Percentiles rank a stretch among this genome's conserved stretches.
phyloP scores from a whole-genome alignment of 371 early-diverging fungal genomes.

The Mortierella sp. region DNA sequence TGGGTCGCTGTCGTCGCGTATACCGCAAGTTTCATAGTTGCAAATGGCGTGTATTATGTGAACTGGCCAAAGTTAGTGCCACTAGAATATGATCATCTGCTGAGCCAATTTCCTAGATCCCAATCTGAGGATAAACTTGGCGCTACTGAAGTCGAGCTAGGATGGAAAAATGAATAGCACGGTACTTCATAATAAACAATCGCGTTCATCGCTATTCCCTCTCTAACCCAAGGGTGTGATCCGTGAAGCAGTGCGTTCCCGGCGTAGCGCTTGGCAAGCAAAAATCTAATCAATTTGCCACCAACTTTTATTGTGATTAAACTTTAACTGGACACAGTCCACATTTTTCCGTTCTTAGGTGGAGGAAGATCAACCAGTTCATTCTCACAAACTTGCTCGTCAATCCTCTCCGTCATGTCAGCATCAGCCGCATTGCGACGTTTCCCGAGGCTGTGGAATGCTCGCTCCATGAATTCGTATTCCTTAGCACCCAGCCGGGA shows the following conservation, averaged over 20 bases:
- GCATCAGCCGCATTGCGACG: conserved; percentile 18
- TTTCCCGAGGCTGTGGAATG: conserved; percentile 12
- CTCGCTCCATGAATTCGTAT: not conserved
- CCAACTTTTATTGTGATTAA: no score
- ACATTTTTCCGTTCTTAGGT: no score
- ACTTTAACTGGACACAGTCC: no score
- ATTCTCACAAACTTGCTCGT: not conserved
- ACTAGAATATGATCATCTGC: conserved; percentile 29
- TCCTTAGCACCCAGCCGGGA: not conserved
- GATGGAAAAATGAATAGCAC: conserved; percentile 56
- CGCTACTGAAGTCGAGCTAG: conserved; percentile 47
- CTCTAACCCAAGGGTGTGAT: not conserved
- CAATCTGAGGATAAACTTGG: conserved; percentile 23
- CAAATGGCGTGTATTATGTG: conserved; percentile 45
- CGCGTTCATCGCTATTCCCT: not conserved
- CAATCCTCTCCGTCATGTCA: conserved; percentile 15
- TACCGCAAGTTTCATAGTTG: conserved; percentile 20
- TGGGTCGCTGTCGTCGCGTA: conserved; percentile 41
- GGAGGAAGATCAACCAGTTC: not conserved
- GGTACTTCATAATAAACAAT: not conserved
- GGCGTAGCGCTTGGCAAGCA: no score
- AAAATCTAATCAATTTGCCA: not conserved
- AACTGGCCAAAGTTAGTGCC: conserved; percentile 55
- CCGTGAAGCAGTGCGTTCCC: not conserved
- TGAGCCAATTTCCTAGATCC: conserved; percentile 10